A percentile compares a stretch with the other conserved stretches of the same genome.
Conservation (phyloP, 352 stramenopile genomes). For the Lagenidium giganteum region DNA sequence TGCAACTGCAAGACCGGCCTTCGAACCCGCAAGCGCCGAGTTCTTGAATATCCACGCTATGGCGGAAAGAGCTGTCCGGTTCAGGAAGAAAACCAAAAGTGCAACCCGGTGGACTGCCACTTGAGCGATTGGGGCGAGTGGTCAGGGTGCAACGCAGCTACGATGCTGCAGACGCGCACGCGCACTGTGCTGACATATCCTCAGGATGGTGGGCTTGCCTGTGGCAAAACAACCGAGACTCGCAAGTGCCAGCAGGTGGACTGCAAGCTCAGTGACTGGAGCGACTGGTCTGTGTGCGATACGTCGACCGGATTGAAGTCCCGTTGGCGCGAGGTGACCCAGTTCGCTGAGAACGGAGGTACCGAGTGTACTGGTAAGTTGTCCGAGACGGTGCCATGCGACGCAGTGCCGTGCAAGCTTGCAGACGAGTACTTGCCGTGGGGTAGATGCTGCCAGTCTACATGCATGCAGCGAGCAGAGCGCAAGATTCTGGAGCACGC, state of each 20-base stretch:
- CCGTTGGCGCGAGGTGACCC: constrained; percentile 13
- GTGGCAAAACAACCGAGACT: constrained; percentile 3
- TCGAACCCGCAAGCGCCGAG: background rate
- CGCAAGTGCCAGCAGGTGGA: constrained; percentile 5
- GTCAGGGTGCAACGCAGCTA: constrained; percentile 7
- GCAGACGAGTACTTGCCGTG: background rate
- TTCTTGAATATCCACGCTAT: constrained; percentile 3
- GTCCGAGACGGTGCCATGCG: background rate
- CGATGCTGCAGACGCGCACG: background rate
- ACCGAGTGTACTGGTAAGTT: background rate
- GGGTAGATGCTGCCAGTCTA: constrained; percentile 1
- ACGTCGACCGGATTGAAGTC: background rate
- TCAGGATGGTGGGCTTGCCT: constrained; percentile 5
- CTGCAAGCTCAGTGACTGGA: constrained; percentile 12
- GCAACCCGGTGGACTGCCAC: constrained; percentile 10
- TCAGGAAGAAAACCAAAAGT: background rate
- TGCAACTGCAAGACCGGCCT: constrained; percentile 10
- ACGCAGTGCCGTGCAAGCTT: background rate
- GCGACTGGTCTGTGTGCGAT: constrained; percentile 12
- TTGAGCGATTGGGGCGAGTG: constrained; percentile 8
- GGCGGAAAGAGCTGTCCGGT: constrained; percentile 1
- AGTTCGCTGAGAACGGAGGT: constrained; percentile 9
- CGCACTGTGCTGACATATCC: constrained; percentile 5
- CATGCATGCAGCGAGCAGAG: background rate
- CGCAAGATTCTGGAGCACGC: constrained; percentile 1